phyloP scores from a whole-genome alignment of 352 stramenopile genomes.

The Albugo candida region DNA sequence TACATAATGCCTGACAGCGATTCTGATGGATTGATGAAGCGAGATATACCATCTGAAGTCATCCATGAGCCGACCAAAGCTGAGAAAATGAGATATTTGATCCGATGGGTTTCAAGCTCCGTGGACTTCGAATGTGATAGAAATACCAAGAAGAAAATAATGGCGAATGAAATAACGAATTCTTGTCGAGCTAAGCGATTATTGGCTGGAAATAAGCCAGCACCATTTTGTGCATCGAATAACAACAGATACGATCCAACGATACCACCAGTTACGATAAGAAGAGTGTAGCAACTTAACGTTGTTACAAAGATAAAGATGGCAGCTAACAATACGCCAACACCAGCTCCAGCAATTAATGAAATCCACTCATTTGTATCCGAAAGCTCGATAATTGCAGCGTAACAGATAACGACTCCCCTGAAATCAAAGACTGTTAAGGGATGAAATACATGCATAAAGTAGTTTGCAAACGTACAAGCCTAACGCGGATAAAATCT shows the following conservation, averaged over 20 bases:
- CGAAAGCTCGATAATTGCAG: constrained; percentile 15
- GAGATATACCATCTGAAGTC: constrained; percentile 44
- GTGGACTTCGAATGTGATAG: constrained; percentile 51
- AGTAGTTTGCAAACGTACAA: constrained; percentile 32
- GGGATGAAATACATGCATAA: not conserved
- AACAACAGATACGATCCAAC: constrained; percentile 56
- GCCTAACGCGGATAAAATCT: constrained; percentile 62
- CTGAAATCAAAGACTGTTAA: constrained; percentile 28
- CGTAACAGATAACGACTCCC: constrained; percentile 46
- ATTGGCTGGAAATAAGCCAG: constrained; percentile 40
- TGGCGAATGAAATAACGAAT: constrained; percentile 74
- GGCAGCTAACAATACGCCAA: constrained; percentile 35
- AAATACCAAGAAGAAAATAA: constrained; percentile 76
- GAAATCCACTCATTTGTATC: constrained; percentile 64
- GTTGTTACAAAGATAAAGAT: constrained; percentile 60
- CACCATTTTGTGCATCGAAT: constrained; percentile 46
- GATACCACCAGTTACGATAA: constrained; percentile 42
- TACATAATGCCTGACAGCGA: constrained; percentile 47
- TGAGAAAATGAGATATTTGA: constrained; percentile 78
- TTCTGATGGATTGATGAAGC: constrained; percentile 24
- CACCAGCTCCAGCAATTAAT: constrained; percentile 32
- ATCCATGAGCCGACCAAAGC: constrained; percentile 55
- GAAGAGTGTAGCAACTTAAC: constrained; percentile 43
- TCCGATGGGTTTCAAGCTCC: constrained; percentile 74
- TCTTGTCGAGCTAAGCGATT: constrained; percentile 70